Percentiles rank a stretch among this genome's conserved stretches.
phyloP scores from a whole-genome alignment of 2,329 filamentous ascomycete genomes.

The Nothopassalora personata region DNA sequence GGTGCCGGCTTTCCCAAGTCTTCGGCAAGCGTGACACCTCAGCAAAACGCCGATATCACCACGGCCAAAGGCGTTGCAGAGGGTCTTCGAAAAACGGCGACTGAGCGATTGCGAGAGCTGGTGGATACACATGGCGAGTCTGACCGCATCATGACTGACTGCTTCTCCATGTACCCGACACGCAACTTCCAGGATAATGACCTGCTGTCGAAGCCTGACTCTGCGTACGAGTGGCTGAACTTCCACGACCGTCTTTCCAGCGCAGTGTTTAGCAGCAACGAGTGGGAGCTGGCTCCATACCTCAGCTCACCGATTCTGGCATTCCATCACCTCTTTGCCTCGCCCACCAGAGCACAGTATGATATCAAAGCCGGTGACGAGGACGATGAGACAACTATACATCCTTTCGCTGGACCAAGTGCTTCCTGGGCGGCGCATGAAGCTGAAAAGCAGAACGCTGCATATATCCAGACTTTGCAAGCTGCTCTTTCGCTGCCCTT shows the following conservation, averaged over 20 bases:
- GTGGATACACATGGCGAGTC: constrained; percentile 73
- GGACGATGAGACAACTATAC: constrained; percentile 25
- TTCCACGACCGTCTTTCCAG: constrained; percentile 84
- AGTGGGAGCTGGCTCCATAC: constrained; percentile 88
- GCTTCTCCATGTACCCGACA: constrained; percentile 79
- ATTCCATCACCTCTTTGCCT: constrained; percentile 87
- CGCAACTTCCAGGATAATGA: constrained; percentile 91
- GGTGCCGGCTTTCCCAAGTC: constrained; percentile 68
- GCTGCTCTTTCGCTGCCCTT: constrained; percentile 65
- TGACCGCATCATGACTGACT: constrained; percentile 72
- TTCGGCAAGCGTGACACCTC: constrained; percentile 16
- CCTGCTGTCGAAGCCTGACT: constrained; percentile 78
- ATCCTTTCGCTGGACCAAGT: constrained; percentile 74
- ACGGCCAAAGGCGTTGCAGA: constrained; percentile 62
- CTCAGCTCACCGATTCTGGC: constrained; percentile 80
- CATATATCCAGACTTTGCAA: constrained; percentile 68
- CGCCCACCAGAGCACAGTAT: constrained; percentile 51
- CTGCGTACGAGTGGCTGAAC: constrained; percentile 88
- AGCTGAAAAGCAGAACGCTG: constrained; percentile 69
- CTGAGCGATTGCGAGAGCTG: constrained; percentile 68
- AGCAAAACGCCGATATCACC: constrained; percentile 16
- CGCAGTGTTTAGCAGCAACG: constrained; percentile 73
- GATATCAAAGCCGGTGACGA: constrained; percentile 41
- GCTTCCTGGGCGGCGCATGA: constrained; percentile 81
- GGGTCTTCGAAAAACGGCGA: constrained; percentile 64